phyloP scores from a whole-genome alignment of 257 asterid species.

The Verbascum thapsus region DNA sequence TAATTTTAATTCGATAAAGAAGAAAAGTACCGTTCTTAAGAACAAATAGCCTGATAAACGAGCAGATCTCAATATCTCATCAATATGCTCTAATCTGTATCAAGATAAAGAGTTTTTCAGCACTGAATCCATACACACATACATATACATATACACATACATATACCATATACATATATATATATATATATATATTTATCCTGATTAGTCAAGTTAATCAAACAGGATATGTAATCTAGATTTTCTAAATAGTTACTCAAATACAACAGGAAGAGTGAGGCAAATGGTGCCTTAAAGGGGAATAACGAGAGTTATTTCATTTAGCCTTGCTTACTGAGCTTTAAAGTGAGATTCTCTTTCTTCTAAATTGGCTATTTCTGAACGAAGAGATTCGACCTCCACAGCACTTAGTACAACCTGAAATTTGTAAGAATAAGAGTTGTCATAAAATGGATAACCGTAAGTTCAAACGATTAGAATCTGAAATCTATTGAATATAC shows the following conservation, averaged over 20 bases:
- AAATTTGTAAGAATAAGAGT: constrained; percentile 12
- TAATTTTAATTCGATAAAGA: constrained; percentile 13
- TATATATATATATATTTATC: too few species aligned
- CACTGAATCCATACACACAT: neutral
- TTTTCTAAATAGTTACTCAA: too few species aligned
- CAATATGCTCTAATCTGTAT: constrained; percentile 82
- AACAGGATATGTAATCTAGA: too few species aligned
- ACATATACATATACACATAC: too few species aligned
- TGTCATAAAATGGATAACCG: constrained; percentile 25
- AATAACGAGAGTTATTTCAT: too few species aligned
- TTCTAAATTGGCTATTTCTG: constrained; percentile 78
- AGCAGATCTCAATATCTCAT: constrained; percentile 85
- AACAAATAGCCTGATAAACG: constrained; percentile 80
- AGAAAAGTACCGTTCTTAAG: constrained; percentile 62
- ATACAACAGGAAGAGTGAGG: neutral
- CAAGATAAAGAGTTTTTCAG: constrained; percentile 11
- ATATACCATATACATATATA: too few species aligned
- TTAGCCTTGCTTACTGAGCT: constrained; percentile 72
- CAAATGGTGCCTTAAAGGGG: neutral
- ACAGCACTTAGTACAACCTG: constrained; percentile 82
- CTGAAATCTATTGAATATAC: constrained; percentile 35
- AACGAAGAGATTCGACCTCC: constrained; percentile 94
- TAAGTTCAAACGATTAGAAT: constrained; percentile 15
- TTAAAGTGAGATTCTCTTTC: constrained; percentile 87
- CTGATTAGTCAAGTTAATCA: too few species aligned